Percentiles rank a stretch among this genome's conserved stretches.
phyloP scores from a whole-genome alignment of 257 asterid genomes.

The Cynanchum wilfordii region DNA sequence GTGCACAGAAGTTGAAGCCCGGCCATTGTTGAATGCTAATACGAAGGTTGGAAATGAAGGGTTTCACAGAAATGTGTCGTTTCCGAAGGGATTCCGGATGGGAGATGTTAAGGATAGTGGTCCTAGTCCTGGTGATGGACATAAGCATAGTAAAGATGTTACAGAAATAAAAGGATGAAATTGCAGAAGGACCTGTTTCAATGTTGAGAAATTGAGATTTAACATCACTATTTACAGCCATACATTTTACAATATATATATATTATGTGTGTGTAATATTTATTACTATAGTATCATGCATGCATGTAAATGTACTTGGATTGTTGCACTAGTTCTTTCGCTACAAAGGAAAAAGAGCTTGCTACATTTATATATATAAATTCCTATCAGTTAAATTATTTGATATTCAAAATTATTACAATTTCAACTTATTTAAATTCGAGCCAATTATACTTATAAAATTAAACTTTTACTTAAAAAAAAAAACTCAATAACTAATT shows the following conservation, averaged over 20 bases:
- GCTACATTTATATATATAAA: too few species aligned
- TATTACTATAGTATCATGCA: not conserved
- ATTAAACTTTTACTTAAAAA: too few species aligned
- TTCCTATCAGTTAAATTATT: too few species aligned
- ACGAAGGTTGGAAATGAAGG: not conserved
- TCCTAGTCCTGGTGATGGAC: slow-evolving; percentile 35
- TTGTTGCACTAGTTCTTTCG: not conserved
- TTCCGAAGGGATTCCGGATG: not conserved
- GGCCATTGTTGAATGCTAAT: not conserved
- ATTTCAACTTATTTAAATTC: too few species aligned
- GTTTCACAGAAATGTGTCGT: not conserved
- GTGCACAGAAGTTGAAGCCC: not conserved
- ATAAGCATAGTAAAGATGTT: slow-evolving; percentile 3
- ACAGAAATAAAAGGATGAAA: not conserved
- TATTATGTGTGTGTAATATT: not conserved
- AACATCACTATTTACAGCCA: not conserved
- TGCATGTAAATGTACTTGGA: not conserved
- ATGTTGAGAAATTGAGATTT: not conserved
- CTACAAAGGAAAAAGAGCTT: not conserved
- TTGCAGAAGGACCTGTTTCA: not conserved
- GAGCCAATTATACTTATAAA: too few species aligned
- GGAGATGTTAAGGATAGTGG: not conserved
- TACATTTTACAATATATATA: too few species aligned
- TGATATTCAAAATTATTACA: too few species aligned
- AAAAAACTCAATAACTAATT: too few species aligned